These are phyloP conservation scores for Trichosporon sp. DNA, from an alignment of 1,284 basidiomycete genomes.

Conservation along the genomic window DNA sequence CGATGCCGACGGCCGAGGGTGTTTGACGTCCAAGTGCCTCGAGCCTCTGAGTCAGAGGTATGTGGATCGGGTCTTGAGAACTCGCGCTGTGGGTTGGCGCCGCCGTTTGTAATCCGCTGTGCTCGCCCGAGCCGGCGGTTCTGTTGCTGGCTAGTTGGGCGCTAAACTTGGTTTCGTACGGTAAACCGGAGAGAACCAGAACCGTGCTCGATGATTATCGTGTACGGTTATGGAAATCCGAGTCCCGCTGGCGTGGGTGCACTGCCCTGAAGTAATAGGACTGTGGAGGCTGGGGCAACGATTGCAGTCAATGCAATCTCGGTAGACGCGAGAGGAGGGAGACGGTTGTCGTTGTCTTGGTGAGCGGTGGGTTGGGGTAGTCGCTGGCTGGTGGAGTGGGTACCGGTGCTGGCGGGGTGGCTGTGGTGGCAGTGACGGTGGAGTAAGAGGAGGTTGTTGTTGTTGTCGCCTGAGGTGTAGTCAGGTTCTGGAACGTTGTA, in stretches of 20 bases:
- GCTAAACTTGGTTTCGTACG: not conserved
- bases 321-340: not conserved
- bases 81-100: not conserved
- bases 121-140: slow-evolving; percentile 11
- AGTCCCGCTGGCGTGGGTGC: not conserved
- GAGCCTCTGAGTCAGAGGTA: slow-evolving; percentile 2
- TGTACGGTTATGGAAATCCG: not conserved
- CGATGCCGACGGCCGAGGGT: slow-evolving; percentile 19
- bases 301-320: slow-evolving; percentile 14
- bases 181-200: not conserved
- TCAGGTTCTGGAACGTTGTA: slow-evolving; percentile 3
- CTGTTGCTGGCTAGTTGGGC: not conserved
- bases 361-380: not conserved
- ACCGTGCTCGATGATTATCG: not conserved
- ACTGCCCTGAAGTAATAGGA: not conserved
- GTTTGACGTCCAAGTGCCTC: not conserved
- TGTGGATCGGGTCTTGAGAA: not conserved
- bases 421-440: slow-evolving; percentile 4
- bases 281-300: not conserved
- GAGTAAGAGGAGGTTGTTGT: not conserved
- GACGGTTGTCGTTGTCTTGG: not conserved
- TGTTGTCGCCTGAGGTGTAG: not conserved
- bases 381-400: slow-evolving; percentile 2
- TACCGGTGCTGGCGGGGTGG: not conserved
- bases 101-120: not conserved